These are phyloP conservation scores for Apodospora peruviana DNA, from an alignment of 495 filamentous ascomycete genomes.

Conservation along the genomic window DNA sequence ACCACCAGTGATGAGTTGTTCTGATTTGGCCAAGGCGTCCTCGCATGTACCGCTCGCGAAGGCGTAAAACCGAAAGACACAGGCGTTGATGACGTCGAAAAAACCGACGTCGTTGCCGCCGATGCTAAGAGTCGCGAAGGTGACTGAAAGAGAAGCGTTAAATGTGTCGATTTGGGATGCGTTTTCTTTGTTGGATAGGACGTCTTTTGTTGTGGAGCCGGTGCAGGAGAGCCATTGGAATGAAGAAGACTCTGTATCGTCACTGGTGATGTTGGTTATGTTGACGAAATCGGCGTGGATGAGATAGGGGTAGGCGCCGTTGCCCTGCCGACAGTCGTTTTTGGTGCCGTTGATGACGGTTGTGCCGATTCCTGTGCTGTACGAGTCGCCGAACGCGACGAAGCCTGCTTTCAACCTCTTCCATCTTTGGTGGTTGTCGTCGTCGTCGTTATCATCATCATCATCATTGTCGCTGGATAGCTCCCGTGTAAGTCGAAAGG, in stretches of 20 bases:
- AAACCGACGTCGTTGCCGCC: constrained; percentile 49
- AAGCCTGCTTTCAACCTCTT: constrained; percentile 19
- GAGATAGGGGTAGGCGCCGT: constrained; percentile 31
- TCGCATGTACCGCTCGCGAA: constrained; percentile 39
- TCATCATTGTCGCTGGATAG: too few species aligned
- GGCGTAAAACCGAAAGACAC: constrained; percentile 43
- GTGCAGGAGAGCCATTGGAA: constrained; percentile 40
- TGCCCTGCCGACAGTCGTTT: constrained; percentile 35
- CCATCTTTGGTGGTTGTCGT: neutral
- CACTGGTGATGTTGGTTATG: constrained; percentile 7
- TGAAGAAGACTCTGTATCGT: neutral
- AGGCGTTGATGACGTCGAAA: constrained; percentile 41
- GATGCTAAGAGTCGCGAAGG: constrained; percentile 39
- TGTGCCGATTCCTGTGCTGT: constrained; percentile 44
- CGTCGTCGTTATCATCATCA: neutral
- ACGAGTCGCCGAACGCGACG: constrained; percentile 43
- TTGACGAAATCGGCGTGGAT: constrained; percentile 26
- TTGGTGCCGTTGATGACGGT: constrained; percentile 25
- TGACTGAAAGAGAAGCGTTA: constrained; percentile 18
- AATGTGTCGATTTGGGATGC: constrained; percentile 33
- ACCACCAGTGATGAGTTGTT: too few species aligned
- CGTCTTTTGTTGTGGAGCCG: constrained; percentile 28
- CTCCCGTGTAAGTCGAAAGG: too few species aligned
- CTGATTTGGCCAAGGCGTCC: too few species aligned
- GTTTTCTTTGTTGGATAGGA: constrained; percentile 22